These are phyloP conservation scores for Monosporascus cannonballus DNA, from an alignment of 2,329 filamentous ascomycete species.

Conservation along the genomic window DNA sequence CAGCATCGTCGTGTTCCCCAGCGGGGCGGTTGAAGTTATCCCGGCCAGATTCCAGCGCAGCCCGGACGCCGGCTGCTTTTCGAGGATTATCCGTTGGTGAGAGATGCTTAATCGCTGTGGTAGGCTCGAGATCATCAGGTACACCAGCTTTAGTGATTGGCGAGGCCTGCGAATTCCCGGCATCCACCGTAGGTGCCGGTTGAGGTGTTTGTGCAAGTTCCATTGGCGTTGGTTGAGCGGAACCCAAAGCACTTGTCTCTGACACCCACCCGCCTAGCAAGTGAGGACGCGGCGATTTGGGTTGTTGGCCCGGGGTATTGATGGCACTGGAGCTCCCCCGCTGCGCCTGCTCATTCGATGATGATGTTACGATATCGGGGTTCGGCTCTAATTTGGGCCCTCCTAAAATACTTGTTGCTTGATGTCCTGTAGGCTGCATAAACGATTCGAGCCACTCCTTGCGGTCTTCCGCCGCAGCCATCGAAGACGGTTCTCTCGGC, in stretches of 20 bases:
- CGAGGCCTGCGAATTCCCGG: slow-evolving; percentile 9
- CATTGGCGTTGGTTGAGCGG: slow-evolving; percentile 16
- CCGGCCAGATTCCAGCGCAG: slow-evolving; percentile 1
- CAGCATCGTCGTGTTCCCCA: slow-evolving; percentile 16
- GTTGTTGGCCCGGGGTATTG: background rate
- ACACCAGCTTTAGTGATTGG: slow-evolving; percentile 12
- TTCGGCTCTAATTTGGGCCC: slow-evolving; percentile 14
- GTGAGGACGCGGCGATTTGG: slow-evolving; percentile 12
- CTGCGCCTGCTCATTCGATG: slow-evolving; percentile 3
- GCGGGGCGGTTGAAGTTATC: slow-evolving; percentile 9
- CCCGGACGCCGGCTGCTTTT: slow-evolving; percentile 3
- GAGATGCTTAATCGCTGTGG: slow-evolving; percentile 14
- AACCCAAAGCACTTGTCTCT: slow-evolving; percentile 17
- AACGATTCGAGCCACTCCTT: slow-evolving; percentile 1
- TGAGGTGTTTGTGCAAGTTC: slow-evolving; percentile 10
- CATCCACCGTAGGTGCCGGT: slow-evolving; percentile 7
- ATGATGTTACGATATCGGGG: slow-evolving; percentile 10
- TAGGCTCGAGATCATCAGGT: slow-evolving; percentile 14
- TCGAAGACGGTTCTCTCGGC: background rate
- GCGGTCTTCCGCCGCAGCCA: background rate
- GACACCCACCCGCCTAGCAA: slow-evolving; percentile 26
- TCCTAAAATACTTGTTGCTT: slow-evolving; percentile 12
- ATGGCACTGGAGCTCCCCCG: slow-evolving; percentile 3
- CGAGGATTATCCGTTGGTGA: slow-evolving; percentile 10
- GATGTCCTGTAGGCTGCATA: slow-evolving; percentile 6